Percentiles rank a stretch among this genome's conserved stretches.
These are phyloP conservation scores for Exutisphaerella laricina DNA, from an alignment of 2,329 filamentous ascomycete genomes.

Conservation along the genomic window DNA sequence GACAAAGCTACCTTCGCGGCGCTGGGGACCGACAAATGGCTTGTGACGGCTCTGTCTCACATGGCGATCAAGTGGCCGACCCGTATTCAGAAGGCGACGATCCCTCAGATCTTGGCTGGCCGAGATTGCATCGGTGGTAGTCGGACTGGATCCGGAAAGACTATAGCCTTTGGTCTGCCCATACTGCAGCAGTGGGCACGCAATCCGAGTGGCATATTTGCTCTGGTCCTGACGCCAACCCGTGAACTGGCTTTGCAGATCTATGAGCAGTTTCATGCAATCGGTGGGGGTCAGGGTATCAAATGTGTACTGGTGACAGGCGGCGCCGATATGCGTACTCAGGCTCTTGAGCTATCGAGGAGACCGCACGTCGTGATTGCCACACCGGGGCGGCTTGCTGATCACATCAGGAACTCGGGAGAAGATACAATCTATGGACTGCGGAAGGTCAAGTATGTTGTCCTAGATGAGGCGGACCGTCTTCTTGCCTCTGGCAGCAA, in stretches of 20 bases:
- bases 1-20: slow-evolving; percentile 29
- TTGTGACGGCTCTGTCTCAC: slow-evolving; percentile 68
- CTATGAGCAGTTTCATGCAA: slow-evolving; percentile 90
- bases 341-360: slow-evolving; percentile 76
- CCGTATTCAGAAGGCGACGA: slow-evolving; percentile 85
- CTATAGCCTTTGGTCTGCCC: slow-evolving; percentile 88
- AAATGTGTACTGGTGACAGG: slow-evolving; percentile 88
- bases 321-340: slow-evolving; percentile 83
- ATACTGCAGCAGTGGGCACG: slow-evolving; percentile 91
- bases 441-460: slow-evolving; percentile 72
- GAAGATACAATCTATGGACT: slow-evolving; percentile 84
- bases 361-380: slow-evolving; percentile 90
- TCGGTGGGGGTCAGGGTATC: slow-evolving; percentile 79
- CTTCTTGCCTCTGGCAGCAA: slow-evolving; percentile 63
- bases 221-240: slow-evolving; percentile 81
- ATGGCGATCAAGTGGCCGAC: slow-evolving; percentile 86
- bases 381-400: slow-evolving; percentile 85
- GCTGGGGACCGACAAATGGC: slow-evolving; percentile 54
- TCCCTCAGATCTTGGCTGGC: slow-evolving; percentile 85
- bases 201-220: slow-evolving; percentile 88
- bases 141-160: slow-evolving; percentile 94
- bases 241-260: slow-evolving; percentile 93
- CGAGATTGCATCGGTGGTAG: slow-evolving; percentile 93
- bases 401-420: slow-evolving; percentile 87
- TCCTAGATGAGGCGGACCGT: slow-evolving; percentile 93